Base-by-base conservation (phyloP, 805 yeast genomes). In the Saccharomyces eubayanus region DNA sequence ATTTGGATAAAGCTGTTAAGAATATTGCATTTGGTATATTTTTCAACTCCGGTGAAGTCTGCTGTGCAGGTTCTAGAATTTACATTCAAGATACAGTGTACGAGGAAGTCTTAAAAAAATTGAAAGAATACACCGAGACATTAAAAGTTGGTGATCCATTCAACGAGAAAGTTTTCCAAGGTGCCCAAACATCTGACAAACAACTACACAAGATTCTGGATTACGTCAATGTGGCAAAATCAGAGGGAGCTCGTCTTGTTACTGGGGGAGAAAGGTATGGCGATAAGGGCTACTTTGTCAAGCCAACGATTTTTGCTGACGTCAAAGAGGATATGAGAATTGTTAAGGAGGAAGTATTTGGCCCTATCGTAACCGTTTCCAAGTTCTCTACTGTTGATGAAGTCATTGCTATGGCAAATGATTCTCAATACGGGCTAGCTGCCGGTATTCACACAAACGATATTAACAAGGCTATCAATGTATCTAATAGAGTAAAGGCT, bases 21-120 rank as follows among this genome's bases (percentile, higher is more conserved):
- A 78, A 79, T 68, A 78, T 87, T 59, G 78, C 87, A 55, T 75
- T 78, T 51, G 96, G 96, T 74, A 87, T 89, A 60, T 83, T 84
- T 75, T 87, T 78, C 79, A 89, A 89, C 75, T 84, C 95, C 54
- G 96, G 96, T 75, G 96, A 89, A 74, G 91, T 87, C 55, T 89
- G 96, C 75, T 86, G 92, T 74, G 92, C 96, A 28, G 94, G 95
- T 69, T 89, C 95, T 58, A 84, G 96, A 71, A 80, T 88, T 57
- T 88, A 86, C 72, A 84, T 89, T 56, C 90, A 88, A 71, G 86
- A 80, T 59, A 81, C 79, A 51, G 75, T 86, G 63, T 86, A 86
- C 74, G 88, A 85, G 59, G 76, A 78, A 61, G 78, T 89, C 62
- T 72, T 86, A 51, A 75, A 74, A 56, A 81, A 80, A 62, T 83